Evolutionary conservation across 2,329 filamentous ascomycete genomes (phyloP), one percentile per base, ranked within the genome.

Genomic region (Ophiostoma montium): DNA sequence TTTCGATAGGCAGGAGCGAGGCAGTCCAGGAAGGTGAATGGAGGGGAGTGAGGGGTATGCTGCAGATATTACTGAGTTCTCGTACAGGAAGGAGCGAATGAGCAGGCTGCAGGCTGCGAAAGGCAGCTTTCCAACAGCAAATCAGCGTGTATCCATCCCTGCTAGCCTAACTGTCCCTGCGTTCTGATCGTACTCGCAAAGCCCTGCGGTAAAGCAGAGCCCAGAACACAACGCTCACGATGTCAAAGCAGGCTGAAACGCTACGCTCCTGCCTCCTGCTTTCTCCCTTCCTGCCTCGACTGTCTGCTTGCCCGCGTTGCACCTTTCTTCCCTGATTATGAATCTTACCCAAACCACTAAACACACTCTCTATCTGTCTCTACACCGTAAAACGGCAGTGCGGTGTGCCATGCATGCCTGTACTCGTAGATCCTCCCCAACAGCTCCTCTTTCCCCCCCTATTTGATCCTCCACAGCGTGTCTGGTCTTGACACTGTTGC

Each of bases 391-490:
- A 16, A 13, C 16, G 16, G 11, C 15, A 12, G 11, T 19, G 16
- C 35, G 35, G 16, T 19, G 35, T 38, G 35, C 11, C 19, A 31
- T 7, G 30, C 30, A 31, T 31, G 30, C 11, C 30, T 31, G 6
- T 15, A 12, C 10, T 11, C 31, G 13, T 33, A 5, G 9, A 33
- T 5, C 6, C 9, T 33, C 27, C 38, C 10, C 21, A 41, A 41
- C n/a, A 36, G 38, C 21, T 30, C 39, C 21, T 30, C 39, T 30
- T 30, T 33, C 12, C 4, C 12, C 49, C 49, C 38, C 45, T 50
- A 44, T 50, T 47, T 23, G 21, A 18, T 47, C 46, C 46, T 51
- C 50, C 50, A 51, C 50, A 41, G 31, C 11, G 31, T 32, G 30
- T 45, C 27, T 44, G 16, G 41, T 19, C 41, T 43, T 21, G 41